These are phyloP conservation scores for Friedmanniomyces simplex DNA, from an alignment of 495 filamentous ascomycete species.

Conservation along the genomic window DNA sequence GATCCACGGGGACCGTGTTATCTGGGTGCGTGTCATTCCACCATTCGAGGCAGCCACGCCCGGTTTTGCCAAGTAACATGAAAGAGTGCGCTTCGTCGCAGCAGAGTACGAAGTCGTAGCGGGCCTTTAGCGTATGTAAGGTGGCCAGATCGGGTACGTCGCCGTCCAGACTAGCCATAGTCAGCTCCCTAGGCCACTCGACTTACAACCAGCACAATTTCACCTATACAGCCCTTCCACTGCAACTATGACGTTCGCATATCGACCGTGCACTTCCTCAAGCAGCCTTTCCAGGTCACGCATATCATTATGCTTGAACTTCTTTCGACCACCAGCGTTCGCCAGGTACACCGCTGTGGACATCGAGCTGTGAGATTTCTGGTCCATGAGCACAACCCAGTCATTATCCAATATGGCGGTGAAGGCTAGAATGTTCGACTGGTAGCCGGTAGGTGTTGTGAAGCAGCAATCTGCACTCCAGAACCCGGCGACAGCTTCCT, in stretches of 20 bases:
- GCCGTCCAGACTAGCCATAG: not conserved
- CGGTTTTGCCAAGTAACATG: not conserved
- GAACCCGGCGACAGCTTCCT: not conserved
- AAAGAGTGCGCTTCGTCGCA: slow-evolving; percentile 6
- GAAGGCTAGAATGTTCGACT: not conserved
- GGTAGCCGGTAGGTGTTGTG: slow-evolving; percentile 4
- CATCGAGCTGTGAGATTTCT: slow-evolving; percentile 1
- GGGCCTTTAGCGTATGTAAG: not conserved
- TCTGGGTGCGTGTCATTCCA: slow-evolving; percentile 1
- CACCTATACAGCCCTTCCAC: slow-evolving; percentile 3
- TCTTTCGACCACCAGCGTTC: not conserved
- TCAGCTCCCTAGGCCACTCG: not conserved
- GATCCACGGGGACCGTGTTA: not conserved
- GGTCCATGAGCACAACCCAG: slow-evolving; percentile 1
- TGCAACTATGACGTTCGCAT: not conserved
- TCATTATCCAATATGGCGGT: not conserved
- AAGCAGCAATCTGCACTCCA: not conserved
- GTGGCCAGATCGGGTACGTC: not conserved
- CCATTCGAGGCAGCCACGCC: slow-evolving; percentile 4
- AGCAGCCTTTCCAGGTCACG: not conserved
- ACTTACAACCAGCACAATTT: not conserved
- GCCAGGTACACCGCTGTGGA: not conserved
- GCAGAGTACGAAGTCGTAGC: not conserved
- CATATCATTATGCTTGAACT: slow-evolving; percentile 4
- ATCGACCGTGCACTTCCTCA: not conserved